Conservation (phyloP, 352 stramenopile species). For the Peronospora belbahrii region DNA sequence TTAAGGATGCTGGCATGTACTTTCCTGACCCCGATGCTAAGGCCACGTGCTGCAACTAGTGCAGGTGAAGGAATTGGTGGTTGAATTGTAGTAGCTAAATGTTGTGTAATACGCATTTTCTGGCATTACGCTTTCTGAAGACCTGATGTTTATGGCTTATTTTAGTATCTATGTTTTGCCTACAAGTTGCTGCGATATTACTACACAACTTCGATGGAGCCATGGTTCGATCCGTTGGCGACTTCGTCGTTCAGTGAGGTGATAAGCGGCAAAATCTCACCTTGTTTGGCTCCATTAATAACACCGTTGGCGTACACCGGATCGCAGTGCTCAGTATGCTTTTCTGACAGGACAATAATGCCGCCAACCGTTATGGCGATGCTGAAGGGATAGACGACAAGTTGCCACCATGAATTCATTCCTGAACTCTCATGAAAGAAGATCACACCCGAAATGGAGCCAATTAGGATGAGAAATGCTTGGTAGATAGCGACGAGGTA, state of each 20-base stretch:
- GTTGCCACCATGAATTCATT: slow-evolving; percentile 81
- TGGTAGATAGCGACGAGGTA: slow-evolving; percentile 84
- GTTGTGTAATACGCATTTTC: slow-evolving; percentile 15
- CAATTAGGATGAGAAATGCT: slow-evolving; percentile 77
- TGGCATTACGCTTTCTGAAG: slow-evolving; percentile 5
- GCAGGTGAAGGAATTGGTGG: not conserved
- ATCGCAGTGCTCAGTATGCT: slow-evolving; percentile 55
- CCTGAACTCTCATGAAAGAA: slow-evolving; percentile 83
- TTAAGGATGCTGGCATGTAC: slow-evolving; percentile 76
- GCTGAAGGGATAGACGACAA: slow-evolving; percentile 61
- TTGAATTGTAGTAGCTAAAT: slow-evolving; percentile 8
- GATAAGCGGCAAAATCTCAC: slow-evolving; percentile 44
- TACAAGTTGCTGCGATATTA: slow-evolving; percentile 5
- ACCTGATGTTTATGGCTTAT: slow-evolving; percentile 12
- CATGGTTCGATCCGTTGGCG: slow-evolving; percentile 30
- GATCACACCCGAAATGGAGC: slow-evolving; percentile 77
- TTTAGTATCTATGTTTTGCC: slow-evolving; percentile 12
- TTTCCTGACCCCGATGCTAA: slow-evolving; percentile 53
- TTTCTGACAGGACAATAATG: slow-evolving; percentile 78
- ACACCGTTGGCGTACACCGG: slow-evolving; percentile 17
- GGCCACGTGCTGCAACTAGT: slow-evolving; percentile 48
- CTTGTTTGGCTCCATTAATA: slow-evolving; percentile 30
- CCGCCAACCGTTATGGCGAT: slow-evolving; percentile 73
- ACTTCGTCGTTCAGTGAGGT: slow-evolving; percentile 20
- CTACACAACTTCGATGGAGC: slow-evolving; percentile 30